Base-by-base conservation (phyloP, 495 filamentous ascomycete genomes). In the Neurospora africana region DNA sequence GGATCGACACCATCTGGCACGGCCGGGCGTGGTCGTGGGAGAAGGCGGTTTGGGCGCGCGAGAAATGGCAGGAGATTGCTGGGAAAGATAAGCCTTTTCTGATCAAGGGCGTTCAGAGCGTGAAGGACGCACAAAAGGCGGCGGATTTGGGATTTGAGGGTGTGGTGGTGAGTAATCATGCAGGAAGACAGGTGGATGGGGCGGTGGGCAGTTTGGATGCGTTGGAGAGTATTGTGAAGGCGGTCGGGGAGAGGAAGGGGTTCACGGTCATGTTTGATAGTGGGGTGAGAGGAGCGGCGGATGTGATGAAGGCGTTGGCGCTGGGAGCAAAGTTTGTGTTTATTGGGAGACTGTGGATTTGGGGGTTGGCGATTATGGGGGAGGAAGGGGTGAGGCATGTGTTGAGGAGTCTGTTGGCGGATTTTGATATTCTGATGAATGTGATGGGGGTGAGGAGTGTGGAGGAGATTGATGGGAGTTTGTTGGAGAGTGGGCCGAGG, bases 391-490 rank as follows among this genome's bases (percentile, higher is more conserved):
- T 86, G 4, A 85, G 84, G 72, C 82, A 88, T 70, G 87, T 90
- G 4, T 72, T 90, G 37, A 83, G 84, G 65, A 84, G 86, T 5
- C 76, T 90, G 19, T 77, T 89, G 53, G 88, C 89, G 15, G 89
- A 91, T 76, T 76, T 90, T 13, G 88, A 88, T 80, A 85, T 88
- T 76, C 86, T 82, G 19, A 88, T 90, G 88, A 83, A 85, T 2
- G 77, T 90, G 67, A 78, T 84, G 3, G 89, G 89, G 2, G 88
- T 88, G 61, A 77, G 81, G 44, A 86, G 77, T 5, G 82, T 90
- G 44, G 80, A 78, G 2, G 88, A 86, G 47, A 86, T 88, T 72
- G 82, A 87, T 68, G 80, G 80, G 40, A 79, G 76, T 27, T 83
- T 86, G 78, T 78, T 91, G 72, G 79, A 86, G 72, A 84, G 78